A percentile compares a stretch with the other conserved stretches of the same genome.
phyloP scores from a whole-genome alignment of 805 yeast species.

The Metschnikowia henanensis region DNA sequence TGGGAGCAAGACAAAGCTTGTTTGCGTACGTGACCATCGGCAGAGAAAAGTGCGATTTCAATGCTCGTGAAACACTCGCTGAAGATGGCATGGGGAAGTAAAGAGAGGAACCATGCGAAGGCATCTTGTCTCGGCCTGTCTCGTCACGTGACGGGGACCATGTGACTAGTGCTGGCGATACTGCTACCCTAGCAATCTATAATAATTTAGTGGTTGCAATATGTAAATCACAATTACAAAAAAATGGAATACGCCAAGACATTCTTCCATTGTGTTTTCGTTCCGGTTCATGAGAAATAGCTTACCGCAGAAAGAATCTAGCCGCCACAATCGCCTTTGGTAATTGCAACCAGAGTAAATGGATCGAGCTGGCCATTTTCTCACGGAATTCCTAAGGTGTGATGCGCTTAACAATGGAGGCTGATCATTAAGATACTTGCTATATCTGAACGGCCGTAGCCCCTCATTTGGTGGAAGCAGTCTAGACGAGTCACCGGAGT shows the following conservation, averaged over 20 bases:
- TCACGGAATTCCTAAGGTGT: not conserved
- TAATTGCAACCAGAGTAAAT: not conserved
- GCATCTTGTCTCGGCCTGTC: not conserved
- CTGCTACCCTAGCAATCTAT: no score
- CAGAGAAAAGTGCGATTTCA: not conserved
- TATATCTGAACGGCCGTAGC: not conserved
- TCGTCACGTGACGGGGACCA: constrained; percentile 1
- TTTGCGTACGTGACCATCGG: constrained; percentile 69
- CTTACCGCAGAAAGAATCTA: not conserved
- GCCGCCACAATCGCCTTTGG: not conserved
- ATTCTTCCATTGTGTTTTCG: no score
- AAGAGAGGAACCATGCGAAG: constrained; percentile 1
- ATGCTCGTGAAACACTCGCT: not conserved
- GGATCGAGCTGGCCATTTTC: not conserved
- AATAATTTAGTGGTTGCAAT: no score
- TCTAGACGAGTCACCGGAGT: not conserved
- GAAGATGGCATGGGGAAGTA: not conserved
- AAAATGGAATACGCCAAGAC: no score
- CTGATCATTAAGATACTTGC: no score
- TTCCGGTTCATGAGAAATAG: no score
- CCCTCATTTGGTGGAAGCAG: not conserved
- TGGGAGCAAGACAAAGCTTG: constrained; percentile 87
- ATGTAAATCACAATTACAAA: no score
- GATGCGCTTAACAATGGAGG: no score
- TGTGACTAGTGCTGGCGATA: no score